Base-by-base conservation (phyloP, 495 filamentous ascomycete genomes). In the Barbatosphaeria neglecta region DNA sequence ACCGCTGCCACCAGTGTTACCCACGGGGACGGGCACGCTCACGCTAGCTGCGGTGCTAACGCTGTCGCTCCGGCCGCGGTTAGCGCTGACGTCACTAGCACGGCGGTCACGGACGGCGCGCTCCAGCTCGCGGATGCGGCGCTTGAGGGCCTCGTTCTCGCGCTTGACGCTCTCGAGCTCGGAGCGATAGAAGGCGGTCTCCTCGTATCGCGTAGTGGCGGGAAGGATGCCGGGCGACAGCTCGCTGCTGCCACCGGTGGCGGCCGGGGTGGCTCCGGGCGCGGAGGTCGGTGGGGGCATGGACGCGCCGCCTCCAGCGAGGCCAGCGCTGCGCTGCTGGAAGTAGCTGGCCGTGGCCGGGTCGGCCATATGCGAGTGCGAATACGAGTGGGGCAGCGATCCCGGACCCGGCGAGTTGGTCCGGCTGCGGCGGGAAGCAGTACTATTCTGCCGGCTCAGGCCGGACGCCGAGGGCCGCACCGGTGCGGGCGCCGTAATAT, bases 81-180 rank as follows among this genome's bases (percentile, higher is more conserved):
- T 66, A 1, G 61, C 57, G 48, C 66, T 66, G 1, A 60, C 57
- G 49, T 71, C 70, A 46, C 69, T 70, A 23, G 61, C 64, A 46
- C 70, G 58, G 16, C 68, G 63, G 6, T 69, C 67, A 6, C 67
- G 64, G 35, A 77, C 53, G 45, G 60, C 57, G 10, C 70, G 57
- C 54, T 94, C 88, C 24, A 93, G 64, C 49, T 90, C 86, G 41
- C 81, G 73, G 19, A 95, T 77, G 18, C 86, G 75, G 42, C 74
- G 69, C 53, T 82, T 82, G 38, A 95, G 68, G 31, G 69, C 59
- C 46, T 93, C 88, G 55, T 95, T 95, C 66, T 95, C 89, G 9
- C 73, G 67, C 63, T 84, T 87, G 31, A 83, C 76, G 6, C 64
- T 63, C 40, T 94, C 87, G 11, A 92, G 55, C 56, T 93, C 87